Percentiles rank a stretch among this genome's conserved stretches.
Conservation (phyloP, 805 yeast genomes). For the Lachancea lanzarotensis region DNA sequence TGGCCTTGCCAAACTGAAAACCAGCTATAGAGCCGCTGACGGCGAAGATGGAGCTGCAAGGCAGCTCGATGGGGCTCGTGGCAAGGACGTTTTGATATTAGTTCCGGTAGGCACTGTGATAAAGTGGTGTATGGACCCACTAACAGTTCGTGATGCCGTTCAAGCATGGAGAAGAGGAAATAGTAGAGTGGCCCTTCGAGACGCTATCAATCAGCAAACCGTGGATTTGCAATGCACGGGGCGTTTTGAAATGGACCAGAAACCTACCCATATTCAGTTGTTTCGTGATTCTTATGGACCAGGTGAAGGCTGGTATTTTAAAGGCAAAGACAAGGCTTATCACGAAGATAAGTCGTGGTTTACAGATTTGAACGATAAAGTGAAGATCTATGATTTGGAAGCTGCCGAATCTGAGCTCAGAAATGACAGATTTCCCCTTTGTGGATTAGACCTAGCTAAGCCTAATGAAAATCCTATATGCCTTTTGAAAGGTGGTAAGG, state of each 20-base stretch:
- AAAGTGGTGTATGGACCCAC: constrained; percentile 78
- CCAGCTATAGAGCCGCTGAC: constrained; percentile 61
- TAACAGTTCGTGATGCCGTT: constrained; percentile 33
- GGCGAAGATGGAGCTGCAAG: constrained; percentile 68
- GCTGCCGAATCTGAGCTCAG: constrained; percentile 49
- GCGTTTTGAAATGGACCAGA: constrained; percentile 21
- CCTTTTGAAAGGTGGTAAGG: constrained; percentile 77
- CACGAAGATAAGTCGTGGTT: constrained; percentile 65
- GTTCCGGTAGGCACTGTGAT: constrained; percentile 91
- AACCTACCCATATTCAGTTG: constrained; percentile 49
- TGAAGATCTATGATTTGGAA: constrained; percentile 57
- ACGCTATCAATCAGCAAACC: constrained; percentile 16
- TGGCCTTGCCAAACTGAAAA: constrained; percentile 62
- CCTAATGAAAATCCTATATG: constrained; percentile 62
- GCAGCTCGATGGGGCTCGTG: constrained; percentile 83
- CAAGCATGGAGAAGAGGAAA: constrained; percentile 15
- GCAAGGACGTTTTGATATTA: constrained; percentile 68
- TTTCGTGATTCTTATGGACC: constrained; percentile 53
- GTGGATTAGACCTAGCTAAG: constrained; percentile 68
- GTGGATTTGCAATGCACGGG: constrained; percentile 34
- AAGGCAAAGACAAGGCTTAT: constrained; percentile 66
- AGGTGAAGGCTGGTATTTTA: constrained; percentile 87
- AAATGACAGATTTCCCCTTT: constrained; percentile 67
- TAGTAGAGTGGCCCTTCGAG: constrained; percentile 19
- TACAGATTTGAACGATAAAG: constrained; percentile 52